Evolutionary conservation across 179 eudicot genomes (phyloP), one percentile per base, ranked within the genome.

Genomic region (Pouteria campechiana): DNA sequence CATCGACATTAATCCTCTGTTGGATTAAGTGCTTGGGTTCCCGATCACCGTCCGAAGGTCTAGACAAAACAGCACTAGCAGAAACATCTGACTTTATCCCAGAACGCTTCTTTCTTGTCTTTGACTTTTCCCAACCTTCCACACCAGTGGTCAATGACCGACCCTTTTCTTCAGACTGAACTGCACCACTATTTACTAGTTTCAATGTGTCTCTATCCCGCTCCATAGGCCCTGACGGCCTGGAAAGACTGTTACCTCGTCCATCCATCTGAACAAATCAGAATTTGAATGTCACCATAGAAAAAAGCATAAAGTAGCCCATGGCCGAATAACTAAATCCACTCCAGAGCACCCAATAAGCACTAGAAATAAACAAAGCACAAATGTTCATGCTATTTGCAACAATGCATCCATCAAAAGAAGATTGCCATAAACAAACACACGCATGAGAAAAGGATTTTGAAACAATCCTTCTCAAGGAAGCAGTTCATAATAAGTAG

Each of bases 61-160:
- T 73, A 30, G 58, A 15, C 35, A 55, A 25, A 48, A 49, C 19
- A 13, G 63, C 56, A 46, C 65, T 59, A 16, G 63, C 54, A 65
- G 76, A 60, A 44, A 45, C 60, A 44, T 80, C 84, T 44, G 70
- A 50, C 62, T 80, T 80, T 46, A 73, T 68, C 32, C 70, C 81
- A 29, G 90, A 73, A 25, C 84, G 81, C 61, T 65, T 80, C 68
- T 74, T 76, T 54, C 71, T 76, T 69, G 68, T 67, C 48, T 70
- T 81, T 63, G 81, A 60, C 50, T 65, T 76, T 44, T 68, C 76
- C 84, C 90, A 76, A 48, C 73, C 70, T 54, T 81, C 81, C 22
- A 65, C 63, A 29, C 66, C 57, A 19, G 60, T 41, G 9, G 81
- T 34, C 37, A 62, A 57, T 37, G 67, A 9, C 40, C 61, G 70